Evolutionary conservation across 2,329 filamentous ascomycete genomes (phyloP), one percentile per base, ranked within the genome.

Genomic region (Colletotrichum filicis): DNA sequence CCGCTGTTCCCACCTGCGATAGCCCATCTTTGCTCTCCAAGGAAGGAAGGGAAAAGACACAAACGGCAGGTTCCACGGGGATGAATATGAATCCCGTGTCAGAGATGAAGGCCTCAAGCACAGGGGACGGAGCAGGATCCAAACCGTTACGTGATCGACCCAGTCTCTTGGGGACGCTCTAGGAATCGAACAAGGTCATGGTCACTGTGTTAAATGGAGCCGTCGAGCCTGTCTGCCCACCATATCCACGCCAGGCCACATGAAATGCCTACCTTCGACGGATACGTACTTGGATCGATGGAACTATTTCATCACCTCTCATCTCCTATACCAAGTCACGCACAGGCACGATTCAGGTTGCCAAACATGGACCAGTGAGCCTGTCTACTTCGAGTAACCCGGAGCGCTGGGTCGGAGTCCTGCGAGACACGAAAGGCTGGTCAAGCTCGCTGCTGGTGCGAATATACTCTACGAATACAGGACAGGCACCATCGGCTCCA

Each of bases 101-200:
- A 35, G 19, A 59, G 26, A 64, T 9, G 46, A 57, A 32, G 28
- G 22, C 42, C 66, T 73, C 70, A 65, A 30, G 70, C 49, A 69
- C 55, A 70, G 66, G 66, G 66, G 66, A 61, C 70, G 70, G 66
- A 65, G 60, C 55, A 56, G 69, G 57, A 70, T 65, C 42, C 59
- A 73, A 69, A 69, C 66, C 66, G 66, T 73, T 73, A 73, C 70
- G 70, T 73, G 70, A 70, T 70, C 35, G 70, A 73, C 70, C 70
- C 70, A 73, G 70, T 65, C 26, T 73, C 60, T 73, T 70, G 70
- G 66, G 65, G 66, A 69, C 69, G 28, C 59, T 62, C 30, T 28
- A 53, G 61, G 66, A 67, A 22, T 64, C 22, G 12, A 42, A 49
- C 70, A 65, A 56, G 70, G 70, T 69, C 60, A 60, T 64, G 66